Evolutionary conservation across 441 rosid species (phyloP).

Genomic region (Viola pubescens): DNA sequence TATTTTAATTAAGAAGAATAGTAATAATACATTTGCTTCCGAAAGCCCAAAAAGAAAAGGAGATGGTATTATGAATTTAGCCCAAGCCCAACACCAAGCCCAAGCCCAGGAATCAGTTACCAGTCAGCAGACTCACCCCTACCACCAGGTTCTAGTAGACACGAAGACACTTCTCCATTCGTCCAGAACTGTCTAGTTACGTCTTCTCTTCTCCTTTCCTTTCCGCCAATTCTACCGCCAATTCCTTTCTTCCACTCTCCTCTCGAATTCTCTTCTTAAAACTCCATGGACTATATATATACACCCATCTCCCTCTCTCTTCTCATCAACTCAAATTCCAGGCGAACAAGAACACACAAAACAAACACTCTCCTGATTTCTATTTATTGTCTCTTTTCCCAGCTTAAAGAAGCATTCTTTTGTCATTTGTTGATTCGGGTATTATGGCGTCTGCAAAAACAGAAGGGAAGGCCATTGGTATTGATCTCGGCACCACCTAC

Average conservation of each 20-base stretch:
- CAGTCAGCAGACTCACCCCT: too few relatives aligned
- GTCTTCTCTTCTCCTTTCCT: background rate
- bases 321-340: background rate
- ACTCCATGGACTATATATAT: background rate
- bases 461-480: slow-evolving; percentile 37
- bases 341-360: background rate
- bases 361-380: background rate
- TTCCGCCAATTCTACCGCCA: background rate
- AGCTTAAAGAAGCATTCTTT: background rate
- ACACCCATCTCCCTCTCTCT: background rate
- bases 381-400: background rate
- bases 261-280: slow-evolving; percentile 8
- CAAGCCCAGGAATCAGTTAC: too few relatives aligned
- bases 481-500: slow-evolving; percentile 52
- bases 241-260: background rate
- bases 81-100: too few relatives aligned
- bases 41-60: too few relatives aligned
- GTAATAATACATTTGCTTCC: too few relatives aligned
- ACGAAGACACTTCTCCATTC: background rate
- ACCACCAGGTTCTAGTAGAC: too few relatives aligned
- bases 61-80: too few relatives aligned
- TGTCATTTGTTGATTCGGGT: background rate
- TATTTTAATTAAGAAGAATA: too few relatives aligned
- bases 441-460: slow-evolving; percentile 12
- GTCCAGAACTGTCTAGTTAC: slow-evolving; percentile 12